Conservation (phyloP, 495 filamentous ascomycete genomes). For the Aspergillus campestris region DNA sequence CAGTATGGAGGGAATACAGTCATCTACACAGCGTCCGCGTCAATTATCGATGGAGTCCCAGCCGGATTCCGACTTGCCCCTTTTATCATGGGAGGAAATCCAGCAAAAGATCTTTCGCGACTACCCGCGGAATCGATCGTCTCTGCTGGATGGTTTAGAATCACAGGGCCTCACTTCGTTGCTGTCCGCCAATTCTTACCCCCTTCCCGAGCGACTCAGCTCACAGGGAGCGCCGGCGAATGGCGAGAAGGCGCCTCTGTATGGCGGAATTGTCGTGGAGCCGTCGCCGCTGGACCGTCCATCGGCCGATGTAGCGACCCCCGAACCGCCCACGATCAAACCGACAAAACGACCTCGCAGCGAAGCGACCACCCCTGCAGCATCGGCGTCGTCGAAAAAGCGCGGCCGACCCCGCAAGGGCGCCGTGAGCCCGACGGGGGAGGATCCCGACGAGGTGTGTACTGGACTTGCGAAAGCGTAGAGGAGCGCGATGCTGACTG, state of each 20-base stretch:
- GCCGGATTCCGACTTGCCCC: background rate
- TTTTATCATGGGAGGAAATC: background rate
- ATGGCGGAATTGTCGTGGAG: background rate
- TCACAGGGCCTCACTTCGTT: background rate
- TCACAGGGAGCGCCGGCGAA: background rate
- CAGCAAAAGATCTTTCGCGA: background rate
- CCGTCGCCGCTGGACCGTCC: background rate
- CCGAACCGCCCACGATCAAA: background rate
- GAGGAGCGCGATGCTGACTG: background rate
- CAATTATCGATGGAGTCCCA: no score
- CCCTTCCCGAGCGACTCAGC: background rate
- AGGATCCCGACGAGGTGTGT: background rate
- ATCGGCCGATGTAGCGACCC: background rate
- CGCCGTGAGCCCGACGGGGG: background rate
- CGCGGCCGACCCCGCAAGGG: background rate
- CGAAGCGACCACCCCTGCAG: background rate
- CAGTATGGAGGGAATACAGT: background rate
- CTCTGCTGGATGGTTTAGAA: background rate
- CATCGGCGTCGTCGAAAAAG: background rate
- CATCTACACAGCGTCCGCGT: background rate
- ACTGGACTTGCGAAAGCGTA: no score
- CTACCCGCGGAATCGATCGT: background rate
- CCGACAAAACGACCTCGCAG: background rate
- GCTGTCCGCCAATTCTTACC: background rate
- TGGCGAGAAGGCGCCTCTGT: background rate